Percentiles rank a stretch among this genome's conserved stretches.
Evolutionary conservation across 495 filamentous ascomycete genomes (phyloP).

Genomic region (Aspergillus egyptiacus): DNA sequence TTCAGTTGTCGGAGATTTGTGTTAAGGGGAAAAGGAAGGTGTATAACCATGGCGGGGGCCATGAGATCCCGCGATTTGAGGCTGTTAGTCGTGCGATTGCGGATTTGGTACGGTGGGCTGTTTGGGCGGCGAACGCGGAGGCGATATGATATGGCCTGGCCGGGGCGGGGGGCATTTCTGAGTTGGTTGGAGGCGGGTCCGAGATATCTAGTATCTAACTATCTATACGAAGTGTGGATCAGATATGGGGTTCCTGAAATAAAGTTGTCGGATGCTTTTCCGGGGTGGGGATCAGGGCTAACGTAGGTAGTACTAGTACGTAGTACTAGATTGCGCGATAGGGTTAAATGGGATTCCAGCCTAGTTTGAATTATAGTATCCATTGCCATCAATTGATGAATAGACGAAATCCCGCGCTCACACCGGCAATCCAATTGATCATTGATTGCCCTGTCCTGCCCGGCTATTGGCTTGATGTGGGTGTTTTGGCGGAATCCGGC

Average conservation of each 20-base stretch:
- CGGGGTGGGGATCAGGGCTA: too few relatives aligned
- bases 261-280: background rate
- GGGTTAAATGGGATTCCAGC: too few relatives aligned
- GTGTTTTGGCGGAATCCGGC: slow-evolving; percentile 62
- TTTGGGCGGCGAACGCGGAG: slow-evolving; percentile 11
- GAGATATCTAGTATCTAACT: background rate
- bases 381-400: too few relatives aligned
- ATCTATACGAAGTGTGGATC: background rate
- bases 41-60: slow-evolving; percentile 50
- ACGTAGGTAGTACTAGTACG: too few relatives aligned
- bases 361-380: too few relatives aligned
- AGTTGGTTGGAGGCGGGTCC: background rate
- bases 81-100: slow-evolving; percentile 31
- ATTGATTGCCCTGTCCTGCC: too few relatives aligned
- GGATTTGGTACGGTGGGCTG: slow-evolving; percentile 36
- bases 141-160: background rate
- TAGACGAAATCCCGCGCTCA: too few relatives aligned
- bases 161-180: background rate
- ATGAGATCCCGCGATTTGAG: slow-evolving; percentile 47
- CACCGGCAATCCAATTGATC: too few relatives aligned
- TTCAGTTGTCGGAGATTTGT: slow-evolving; percentile 53
- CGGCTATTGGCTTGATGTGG: slow-evolving; percentile 73
- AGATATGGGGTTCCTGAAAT: background rate
- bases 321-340: too few relatives aligned
- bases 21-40: slow-evolving; percentile 39